Base-by-base conservation (phyloP, 306 rosid genomes). In the Trifolium dubium region DNA sequence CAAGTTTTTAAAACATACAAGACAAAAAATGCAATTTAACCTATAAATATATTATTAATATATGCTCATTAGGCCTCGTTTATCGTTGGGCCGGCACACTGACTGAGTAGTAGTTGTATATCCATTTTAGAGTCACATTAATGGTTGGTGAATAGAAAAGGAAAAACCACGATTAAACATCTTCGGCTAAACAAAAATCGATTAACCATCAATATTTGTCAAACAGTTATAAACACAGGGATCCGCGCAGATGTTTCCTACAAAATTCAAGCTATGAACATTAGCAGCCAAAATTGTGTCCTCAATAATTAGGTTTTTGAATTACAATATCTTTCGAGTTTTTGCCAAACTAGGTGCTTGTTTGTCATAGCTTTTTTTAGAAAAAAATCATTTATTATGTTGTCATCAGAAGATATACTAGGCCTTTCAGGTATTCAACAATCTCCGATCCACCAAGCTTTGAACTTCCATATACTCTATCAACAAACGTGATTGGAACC, bases 381-480 rank as follows among this genome's bases (percentile, higher is more conserved):
- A n/a, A n/a, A n/a, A n/a, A n/a, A n/a, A n/a, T 55, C 71, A 41
- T 78, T 69, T 70, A 37, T 80, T 77, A 93, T 67, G 97, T 94
- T 67, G 98, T 91, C 69, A 89, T 83, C 79, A 88, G 77, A 72
- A 91, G 90, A 75, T 89, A 94, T 3, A 72, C 85, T 32, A 94
- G 95, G 83, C 97, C 98, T 72, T 94, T 91, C 30, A 94, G 85
- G 85, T 94, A 91, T 86, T 88, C 96, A 47, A 94, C 96, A 73
- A 94, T 91, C 83, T 94, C 98, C 10, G 98, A 94, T 81, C 98
- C 98, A 71, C 97, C 98, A 35, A 91, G 98, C 88, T 94, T 94
- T 59, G 97, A 91, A 84, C 89, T 91, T 76, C 98, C 97, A 47
- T 67, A 91, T 32, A 94, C 96, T 87, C 98, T 87, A 78, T 94